Conservation (phyloP, 441 rosid genomes). For the Pelargonium exstipulatum region DNA sequence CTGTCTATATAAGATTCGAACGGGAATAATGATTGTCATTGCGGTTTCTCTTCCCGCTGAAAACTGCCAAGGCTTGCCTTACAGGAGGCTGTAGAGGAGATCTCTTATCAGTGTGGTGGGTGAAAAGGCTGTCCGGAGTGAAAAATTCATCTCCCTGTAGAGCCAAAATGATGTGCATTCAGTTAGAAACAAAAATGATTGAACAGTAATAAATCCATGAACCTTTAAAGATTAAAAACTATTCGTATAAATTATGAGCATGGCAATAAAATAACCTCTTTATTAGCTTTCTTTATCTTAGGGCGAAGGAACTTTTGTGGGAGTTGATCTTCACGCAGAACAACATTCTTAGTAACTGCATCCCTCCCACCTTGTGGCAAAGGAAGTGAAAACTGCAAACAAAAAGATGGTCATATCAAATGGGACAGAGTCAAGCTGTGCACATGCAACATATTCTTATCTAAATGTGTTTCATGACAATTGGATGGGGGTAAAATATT, state of each 20-base stretch:
- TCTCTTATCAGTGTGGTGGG: slow-evolving; percentile 52
- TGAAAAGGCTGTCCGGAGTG: slow-evolving; percentile 48
- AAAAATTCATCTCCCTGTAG: slow-evolving; percentile 60
- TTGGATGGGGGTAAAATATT: neutral
- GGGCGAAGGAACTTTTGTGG: slow-evolving; percentile 79
- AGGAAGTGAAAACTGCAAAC: slow-evolving; percentile 70
- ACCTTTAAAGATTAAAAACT: neutral
- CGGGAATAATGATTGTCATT: slow-evolving; percentile 91
- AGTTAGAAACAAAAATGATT: neutral
- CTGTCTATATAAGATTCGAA: too few relatives aligned
- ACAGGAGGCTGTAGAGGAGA: slow-evolving; percentile 72
- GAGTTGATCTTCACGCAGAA: slow-evolving; percentile 89
- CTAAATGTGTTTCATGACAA: neutral
- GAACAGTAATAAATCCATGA: neutral
- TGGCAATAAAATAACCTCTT: slow-evolving; percentile 38
- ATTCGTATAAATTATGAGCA: neutral
- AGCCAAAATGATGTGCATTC: neutral
- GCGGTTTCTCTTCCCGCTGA: slow-evolving; percentile 86
- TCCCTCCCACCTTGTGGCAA: slow-evolving; percentile 90
- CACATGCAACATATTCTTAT: neutral
- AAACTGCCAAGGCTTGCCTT: slow-evolving; percentile 73
- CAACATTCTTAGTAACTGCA: slow-evolving; percentile 62
- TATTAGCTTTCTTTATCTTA: slow-evolving; percentile 60
- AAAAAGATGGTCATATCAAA: neutral
- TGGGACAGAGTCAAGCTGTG: neutral